These are phyloP conservation scores for Ceratocystis cacaofunesta DNA, from an alignment of 2,329 filamentous ascomycete genomes.

Conservation along the genomic window DNA sequence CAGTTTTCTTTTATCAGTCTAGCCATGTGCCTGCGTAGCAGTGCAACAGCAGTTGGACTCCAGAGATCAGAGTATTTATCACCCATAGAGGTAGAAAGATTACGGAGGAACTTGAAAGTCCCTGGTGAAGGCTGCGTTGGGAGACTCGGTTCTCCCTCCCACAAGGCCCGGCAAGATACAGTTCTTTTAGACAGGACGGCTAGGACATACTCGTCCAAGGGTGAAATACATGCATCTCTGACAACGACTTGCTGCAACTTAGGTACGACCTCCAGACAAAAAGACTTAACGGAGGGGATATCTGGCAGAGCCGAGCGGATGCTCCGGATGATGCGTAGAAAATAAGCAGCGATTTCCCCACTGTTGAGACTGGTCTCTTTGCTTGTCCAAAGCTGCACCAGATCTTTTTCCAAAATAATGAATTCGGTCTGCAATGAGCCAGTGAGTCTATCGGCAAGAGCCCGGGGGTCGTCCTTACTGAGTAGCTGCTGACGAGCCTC, in stretches of 20 bases:
- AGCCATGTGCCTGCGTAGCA: conserved; percentile 45
- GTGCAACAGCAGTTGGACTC: conserved; percentile 51
- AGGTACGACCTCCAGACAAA: conserved; percentile 47
- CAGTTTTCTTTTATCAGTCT: conserved; percentile 36
- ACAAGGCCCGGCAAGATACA: conserved; percentile 52
- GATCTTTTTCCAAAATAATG: conserved; percentile 39
- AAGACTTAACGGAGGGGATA: conserved; percentile 33
- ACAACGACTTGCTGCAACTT: conserved; percentile 50
- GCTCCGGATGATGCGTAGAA: conserved; percentile 60
- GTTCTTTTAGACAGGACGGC: conserved; percentile 29
- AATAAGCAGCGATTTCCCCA: conserved; percentile 44
- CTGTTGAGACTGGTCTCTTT: conserved; percentile 33
- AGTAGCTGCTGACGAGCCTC: conserved; percentile 52
- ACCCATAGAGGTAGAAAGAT: conserved; percentile 52
- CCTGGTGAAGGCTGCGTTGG: conserved; percentile 66
- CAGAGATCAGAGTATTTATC: conserved; percentile 63
- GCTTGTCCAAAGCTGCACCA: conserved; percentile 36
- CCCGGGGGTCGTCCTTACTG: conserved; percentile 55
- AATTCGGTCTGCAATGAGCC: conserved; percentile 43
- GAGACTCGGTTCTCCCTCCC: conserved; percentile 63
- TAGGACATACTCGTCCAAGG: conserved; percentile 35
- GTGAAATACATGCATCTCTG: conserved; percentile 32
- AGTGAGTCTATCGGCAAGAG: conserved; percentile 45
- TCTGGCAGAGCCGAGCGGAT: conserved; percentile 52
- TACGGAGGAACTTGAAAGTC: conserved; percentile 56